Evolutionary conservation across 805 yeast genomes (phyloP).

Genomic region (Wickerhamomyces silvicola): DNA sequence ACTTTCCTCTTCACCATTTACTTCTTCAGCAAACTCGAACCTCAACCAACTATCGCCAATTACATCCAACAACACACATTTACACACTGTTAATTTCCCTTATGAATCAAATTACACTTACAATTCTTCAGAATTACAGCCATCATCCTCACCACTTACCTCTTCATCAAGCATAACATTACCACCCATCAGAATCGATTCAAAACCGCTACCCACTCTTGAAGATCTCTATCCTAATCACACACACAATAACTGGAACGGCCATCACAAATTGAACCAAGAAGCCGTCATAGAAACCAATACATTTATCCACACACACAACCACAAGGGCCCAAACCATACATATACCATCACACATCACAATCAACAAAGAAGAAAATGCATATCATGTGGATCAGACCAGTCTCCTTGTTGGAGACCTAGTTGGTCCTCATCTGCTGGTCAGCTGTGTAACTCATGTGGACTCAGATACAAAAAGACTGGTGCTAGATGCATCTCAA

Average conservation of each 20-base stretch:
- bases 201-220: constrained; percentile 3
- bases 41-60: constrained; percentile 2
- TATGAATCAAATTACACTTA: constrained; percentile 9
- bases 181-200: not conserved
- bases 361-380: constrained; percentile 40
- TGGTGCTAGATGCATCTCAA: constrained; percentile 79
- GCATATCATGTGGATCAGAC: constrained; percentile 85
- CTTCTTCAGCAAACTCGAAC: not conserved
- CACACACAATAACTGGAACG: constrained; percentile 7
- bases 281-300: constrained; percentile 12
- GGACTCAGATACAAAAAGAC: constrained; percentile 94
- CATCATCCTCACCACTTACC: constrained; percentile 10
- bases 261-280: constrained; percentile 12
- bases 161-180: constrained; percentile 1
- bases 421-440: constrained; percentile 84
- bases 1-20: not conserved
- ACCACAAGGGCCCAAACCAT: constrained; percentile 23
- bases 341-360: constrained; percentile 24
- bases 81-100: constrained; percentile 15
- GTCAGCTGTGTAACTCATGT: constrained; percentile 96
- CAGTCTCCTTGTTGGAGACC: constrained; percentile 99
- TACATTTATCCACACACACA: constrained; percentile 21
- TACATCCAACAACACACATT: constrained; percentile 4
- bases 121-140: not conserved
- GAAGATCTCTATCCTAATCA: not conserved